Evolutionary conservation across 768 basidiomycete genomes (phyloP).

Genomic region (Boletus reticuloceps): DNA sequence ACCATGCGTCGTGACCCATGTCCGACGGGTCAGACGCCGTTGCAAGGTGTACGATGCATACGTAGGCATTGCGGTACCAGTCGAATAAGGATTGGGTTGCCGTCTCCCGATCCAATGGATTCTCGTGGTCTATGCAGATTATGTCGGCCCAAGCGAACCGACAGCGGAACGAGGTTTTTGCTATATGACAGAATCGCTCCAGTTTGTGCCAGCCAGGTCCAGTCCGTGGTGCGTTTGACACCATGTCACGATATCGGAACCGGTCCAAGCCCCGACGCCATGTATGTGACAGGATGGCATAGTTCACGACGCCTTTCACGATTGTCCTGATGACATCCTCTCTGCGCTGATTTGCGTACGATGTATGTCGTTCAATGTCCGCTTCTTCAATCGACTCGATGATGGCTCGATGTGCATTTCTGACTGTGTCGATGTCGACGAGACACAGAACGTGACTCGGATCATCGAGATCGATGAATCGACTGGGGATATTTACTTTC

Average conservation of each 20-base stretch:
- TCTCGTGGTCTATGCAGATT: slow-evolving; percentile 8
- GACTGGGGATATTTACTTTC: slow-evolving; percentile 9
- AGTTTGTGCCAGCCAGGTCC: slow-evolving; percentile 17
- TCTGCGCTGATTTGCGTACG: slow-evolving; percentile 23
- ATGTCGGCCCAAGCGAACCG: slow-evolving; percentile 21
- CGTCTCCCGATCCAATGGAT: background rate
- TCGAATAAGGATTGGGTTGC: slow-evolving; percentile 5
- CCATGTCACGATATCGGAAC: slow-evolving; percentile 7
- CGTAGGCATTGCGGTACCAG: slow-evolving; percentile 22
- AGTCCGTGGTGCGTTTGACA: background rate
- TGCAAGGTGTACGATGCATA: slow-evolving; percentile 18
- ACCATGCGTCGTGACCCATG: slow-evolving; percentile 15
- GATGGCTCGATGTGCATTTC: background rate
- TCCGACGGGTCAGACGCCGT: background rate
- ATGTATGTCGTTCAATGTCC: slow-evolving; percentile 20
- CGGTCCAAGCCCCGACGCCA: background rate
- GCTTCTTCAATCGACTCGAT: slow-evolving; percentile 19
- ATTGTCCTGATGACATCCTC: slow-evolving; percentile 21
- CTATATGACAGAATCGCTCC: slow-evolving; percentile 5
- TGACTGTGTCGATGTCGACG: slow-evolving; percentile 6
- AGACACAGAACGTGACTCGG: slow-evolving; percentile 9
- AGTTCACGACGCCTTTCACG: slow-evolving; percentile 21
- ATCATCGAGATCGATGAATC: slow-evolving; percentile 19
- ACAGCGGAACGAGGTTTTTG: slow-evolving; percentile 12
- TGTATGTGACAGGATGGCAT: slow-evolving; percentile 18